Evolutionary conservation across 805 yeast species (phyloP), one percentile per base, ranked within the genome.

Genomic region (Starmerella etchellsii): DNA sequence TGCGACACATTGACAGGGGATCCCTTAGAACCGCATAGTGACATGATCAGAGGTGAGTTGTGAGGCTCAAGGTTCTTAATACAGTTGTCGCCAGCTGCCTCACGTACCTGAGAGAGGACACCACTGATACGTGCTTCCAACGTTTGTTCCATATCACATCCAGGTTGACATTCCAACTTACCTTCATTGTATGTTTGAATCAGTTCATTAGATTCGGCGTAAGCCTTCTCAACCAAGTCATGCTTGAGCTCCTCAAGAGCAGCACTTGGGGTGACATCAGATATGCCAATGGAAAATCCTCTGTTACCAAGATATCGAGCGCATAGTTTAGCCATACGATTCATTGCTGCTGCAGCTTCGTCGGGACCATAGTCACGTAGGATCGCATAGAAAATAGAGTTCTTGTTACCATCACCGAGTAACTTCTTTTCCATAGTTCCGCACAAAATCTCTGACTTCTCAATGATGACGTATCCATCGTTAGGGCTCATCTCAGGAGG

Each of bases 1-100:
- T 91, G 99, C 13, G 98, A 91, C 24, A 91, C 98, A 62, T 91
- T 91, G 48, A 93, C 72, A 0, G 95, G 85, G 30, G 97, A 91
- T 63, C 99, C 99, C 62, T 91, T 91, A 31, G 97, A 88, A 53
- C 99, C 99, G 71, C 97, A 91, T 1, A 95, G 83, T 11, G 99
- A 96, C 99, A 91, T 91, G 58, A 91, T 88, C 56, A 91, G 71
- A 31, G 98, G 98, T 20, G 98, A 95, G 59, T 91, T 91, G 37
- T 84, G 73, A 39, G 79, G 74, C 50, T 82, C 95, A 44, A 91
- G 68, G 62, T 91, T 97, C 40, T 70, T 74, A 56, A 93, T 88
- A 69, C 98, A 93, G 46, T 85, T 94, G 51, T 88, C 97, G 61
- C 98, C 99, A 15, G 88, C 97, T 62, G 91, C 95, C 68, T 88